phyloP scores from a whole-genome alignment of 345 rosid genomes.

The Cardamine occulta region DNA sequence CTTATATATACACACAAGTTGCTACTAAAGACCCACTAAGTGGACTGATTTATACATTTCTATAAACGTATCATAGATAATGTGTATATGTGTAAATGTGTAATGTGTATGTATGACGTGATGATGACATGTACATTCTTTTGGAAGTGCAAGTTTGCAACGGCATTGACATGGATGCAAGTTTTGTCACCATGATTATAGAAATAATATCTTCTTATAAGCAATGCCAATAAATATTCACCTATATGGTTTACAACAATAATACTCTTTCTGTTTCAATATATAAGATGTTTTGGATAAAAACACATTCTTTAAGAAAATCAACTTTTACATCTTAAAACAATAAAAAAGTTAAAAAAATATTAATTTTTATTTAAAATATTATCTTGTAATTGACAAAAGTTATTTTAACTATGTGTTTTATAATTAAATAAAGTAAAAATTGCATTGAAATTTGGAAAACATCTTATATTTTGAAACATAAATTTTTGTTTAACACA shows the following conservation, averaged over 20 bases:
- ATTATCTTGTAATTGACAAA: no score
- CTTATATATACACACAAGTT: slow-evolving; percentile 29
- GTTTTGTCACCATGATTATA: slow-evolving; percentile 22
- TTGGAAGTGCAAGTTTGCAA: slow-evolving; percentile 30
- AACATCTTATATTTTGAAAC: no score
- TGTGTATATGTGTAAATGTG: slow-evolving; percentile 4
- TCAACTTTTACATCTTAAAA: no score
- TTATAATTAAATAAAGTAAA: no score
- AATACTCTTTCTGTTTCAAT: no score
- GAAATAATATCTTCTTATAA: background rate
- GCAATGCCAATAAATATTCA: slow-evolving; percentile 11
- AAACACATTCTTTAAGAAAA: no score
- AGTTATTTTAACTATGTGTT: no score
- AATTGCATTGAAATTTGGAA: no score
- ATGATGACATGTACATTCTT: slow-evolving; percentile 36
- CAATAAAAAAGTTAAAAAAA: no score
- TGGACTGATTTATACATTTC: slow-evolving; percentile 28
- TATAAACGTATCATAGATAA: background rate
- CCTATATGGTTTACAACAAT: background rate
- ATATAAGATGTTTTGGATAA: no score
- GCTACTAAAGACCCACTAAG: slow-evolving; percentile 28
- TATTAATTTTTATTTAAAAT: no score
- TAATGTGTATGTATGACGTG: slow-evolving; percentile 41
- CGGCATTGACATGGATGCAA: slow-evolving; percentile 34
- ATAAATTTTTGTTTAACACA: no score